A percentile compares a stretch with the other conserved stretches of the same genome.
phyloP scores from a whole-genome alignment of 805 yeast genomes.

The Candida nanaspora region DNA sequence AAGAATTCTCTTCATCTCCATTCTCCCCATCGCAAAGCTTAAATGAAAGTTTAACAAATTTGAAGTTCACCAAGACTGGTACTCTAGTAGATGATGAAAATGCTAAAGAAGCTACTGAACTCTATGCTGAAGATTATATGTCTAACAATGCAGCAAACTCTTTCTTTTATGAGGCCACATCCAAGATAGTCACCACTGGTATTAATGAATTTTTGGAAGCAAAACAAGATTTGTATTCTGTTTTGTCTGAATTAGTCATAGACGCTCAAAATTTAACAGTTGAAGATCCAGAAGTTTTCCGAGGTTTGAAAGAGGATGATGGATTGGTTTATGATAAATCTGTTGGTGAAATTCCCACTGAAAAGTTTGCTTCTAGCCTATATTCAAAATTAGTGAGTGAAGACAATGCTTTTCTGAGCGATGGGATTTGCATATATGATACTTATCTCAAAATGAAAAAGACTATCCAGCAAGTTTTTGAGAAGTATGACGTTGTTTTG shows the following conservation, averaged over 20 bases:
- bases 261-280: conserved; percentile 64
- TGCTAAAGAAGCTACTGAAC: conserved; percentile 5
- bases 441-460: conserved; percentile 26
- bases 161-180: conserved; percentile 26
- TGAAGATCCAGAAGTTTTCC: conserved; percentile 69
- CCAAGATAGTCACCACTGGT: conserved; percentile 32
- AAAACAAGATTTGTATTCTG: conserved; percentile 67
- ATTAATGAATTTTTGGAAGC: conserved; percentile 65
- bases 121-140: conserved; percentile 1
- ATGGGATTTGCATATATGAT: conserved; percentile 25
- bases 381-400: conserved; percentile 36
- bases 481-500: conserved; percentile 28
- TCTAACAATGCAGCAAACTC: not conserved
- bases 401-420: conserved; percentile 27
- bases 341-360: conserved; percentile 32
- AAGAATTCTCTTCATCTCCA: not conserved
- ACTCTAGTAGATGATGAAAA: conserved; percentile 18
- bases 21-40: not conserved
- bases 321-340: conserved; percentile 33
- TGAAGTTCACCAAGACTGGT: conserved; percentile 2
- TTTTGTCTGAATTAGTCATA: conserved; percentile 50
- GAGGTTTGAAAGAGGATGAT: conserved; percentile 53
- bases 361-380: conserved; percentile 42
- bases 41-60: not conserved
- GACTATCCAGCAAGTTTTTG: conserved; percentile 29